phyloP scores from a whole-genome alignment of 2,329 filamentous ascomycete genomes.

The Didymella lethalis region DNA sequence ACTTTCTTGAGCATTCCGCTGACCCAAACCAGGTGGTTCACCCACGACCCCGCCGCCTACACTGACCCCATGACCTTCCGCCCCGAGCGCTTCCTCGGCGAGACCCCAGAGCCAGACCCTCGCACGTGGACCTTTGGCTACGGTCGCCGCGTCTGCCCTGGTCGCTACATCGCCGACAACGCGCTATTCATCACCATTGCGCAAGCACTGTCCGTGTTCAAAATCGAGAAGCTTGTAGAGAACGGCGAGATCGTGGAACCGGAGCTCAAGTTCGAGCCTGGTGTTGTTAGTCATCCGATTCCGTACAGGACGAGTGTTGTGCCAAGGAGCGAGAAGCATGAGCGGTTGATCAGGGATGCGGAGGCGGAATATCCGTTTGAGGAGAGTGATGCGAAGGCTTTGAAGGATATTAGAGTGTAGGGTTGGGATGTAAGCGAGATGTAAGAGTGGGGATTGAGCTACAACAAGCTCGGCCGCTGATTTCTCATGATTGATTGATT shows the following conservation, averaged over 20 bases:
- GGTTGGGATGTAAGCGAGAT: neutral
- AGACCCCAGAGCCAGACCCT: slow-evolving; percentile 52
- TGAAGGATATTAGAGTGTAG: slow-evolving; percentile 23
- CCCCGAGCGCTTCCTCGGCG: slow-evolving; percentile 55
- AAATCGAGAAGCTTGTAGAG: slow-evolving; percentile 50
- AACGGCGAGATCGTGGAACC: slow-evolving; percentile 52
- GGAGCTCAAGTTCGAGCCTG: slow-evolving; percentile 47
- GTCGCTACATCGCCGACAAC: slow-evolving; percentile 53
- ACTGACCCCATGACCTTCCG: slow-evolving; percentile 52
- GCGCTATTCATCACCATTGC: slow-evolving; percentile 54
- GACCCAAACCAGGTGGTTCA: slow-evolving; percentile 47
- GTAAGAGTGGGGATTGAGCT: no score
- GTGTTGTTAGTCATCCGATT: slow-evolving; percentile 51
- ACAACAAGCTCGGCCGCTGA: no score
- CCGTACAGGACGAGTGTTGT: slow-evolving; percentile 47
- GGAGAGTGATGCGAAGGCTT: slow-evolving; percentile 48
- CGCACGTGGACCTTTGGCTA: slow-evolving; percentile 51
- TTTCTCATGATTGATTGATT: no score
- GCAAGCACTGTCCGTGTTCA: slow-evolving; percentile 59
- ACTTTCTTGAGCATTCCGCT: neutral
- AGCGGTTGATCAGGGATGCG: slow-evolving; percentile 43
- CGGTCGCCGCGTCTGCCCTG: slow-evolving; percentile 56
- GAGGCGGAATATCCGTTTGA: slow-evolving; percentile 52
- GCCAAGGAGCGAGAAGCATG: slow-evolving; percentile 47
- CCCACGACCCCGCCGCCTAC: slow-evolving; percentile 53